Evolutionary conservation across 2,329 filamentous ascomycete genomes (phyloP), one percentile per base, ranked within the genome.

Genomic region (Ophiostoma triangulosporum): DNA sequence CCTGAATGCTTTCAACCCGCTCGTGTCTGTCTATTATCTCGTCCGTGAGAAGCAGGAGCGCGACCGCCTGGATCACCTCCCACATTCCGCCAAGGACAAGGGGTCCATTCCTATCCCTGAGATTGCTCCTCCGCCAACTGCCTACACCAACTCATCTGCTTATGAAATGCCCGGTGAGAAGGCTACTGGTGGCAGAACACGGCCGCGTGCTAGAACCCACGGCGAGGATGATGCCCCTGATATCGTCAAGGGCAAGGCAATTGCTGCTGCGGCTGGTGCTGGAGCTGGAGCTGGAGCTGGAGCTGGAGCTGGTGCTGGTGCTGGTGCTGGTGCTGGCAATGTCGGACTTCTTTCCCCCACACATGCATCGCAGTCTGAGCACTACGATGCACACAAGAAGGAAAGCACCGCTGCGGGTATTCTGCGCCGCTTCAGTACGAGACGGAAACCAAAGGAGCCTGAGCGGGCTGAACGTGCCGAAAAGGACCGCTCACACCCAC

Each of bases 31-130:
- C 14, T 98, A 98, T 68, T 95, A 95, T 63, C 77, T 98, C 3
- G 93, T 95, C n/a, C 84, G 81, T 60, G 93, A 98, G 71, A 97
- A 97, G 70, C 81, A 88, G 58, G 88, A 94, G 50, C 81, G 88
- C 33, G 90, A 97, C 62, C 71, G 71, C 52, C 58, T 63, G 27
- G 68, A 73, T 33, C 56, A 70, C 24, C 73, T 43, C 70, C 80
- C 63, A 9, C 57, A 61, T 3, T 59, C 67, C 2, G 62, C 63
- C 1, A 71, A 68, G 57, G 71, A 73, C 27, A 69, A 73, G 51
- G 69, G 70, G 24, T 68, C 70, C 15, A 14, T 48, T 8, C 62
- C 68, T 0, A 71, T 93, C 58, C 84, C 86, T 1, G 87, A 93
- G 60, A 79, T 96, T 27, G 74, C 82, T 6, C 78, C 88, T 15